phyloP scores from a whole-genome alignment of 352 stramenopile species.

The Pythium coloratum region DNA sequence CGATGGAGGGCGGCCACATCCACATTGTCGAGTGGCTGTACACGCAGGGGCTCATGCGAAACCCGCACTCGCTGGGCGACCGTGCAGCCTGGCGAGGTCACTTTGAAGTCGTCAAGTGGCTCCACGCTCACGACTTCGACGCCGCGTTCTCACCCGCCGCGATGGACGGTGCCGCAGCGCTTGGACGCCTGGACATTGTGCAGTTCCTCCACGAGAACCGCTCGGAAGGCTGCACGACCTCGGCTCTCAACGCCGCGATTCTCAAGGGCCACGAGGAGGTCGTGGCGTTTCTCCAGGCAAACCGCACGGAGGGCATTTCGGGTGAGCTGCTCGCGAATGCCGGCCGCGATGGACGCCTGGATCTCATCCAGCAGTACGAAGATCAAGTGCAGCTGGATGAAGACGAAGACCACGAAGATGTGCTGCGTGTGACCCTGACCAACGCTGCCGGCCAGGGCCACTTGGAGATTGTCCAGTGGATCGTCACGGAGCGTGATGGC shows the following conservation, averaged over 20 bases:
- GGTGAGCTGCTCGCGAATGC: slow-evolving; percentile 24
- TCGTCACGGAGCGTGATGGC: slow-evolving; percentile 26
- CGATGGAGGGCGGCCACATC: slow-evolving; percentile 25
- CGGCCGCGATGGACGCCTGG: slow-evolving; percentile 15
- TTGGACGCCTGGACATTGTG: slow-evolving; percentile 26
- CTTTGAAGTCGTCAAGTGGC: slow-evolving; percentile 30
- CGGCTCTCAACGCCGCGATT: slow-evolving; percentile 22
- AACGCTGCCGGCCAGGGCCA: slow-evolving; percentile 27
- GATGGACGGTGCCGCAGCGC: slow-evolving; percentile 27
- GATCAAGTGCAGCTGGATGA: slow-evolving; percentile 23
- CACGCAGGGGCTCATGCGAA: slow-evolving; percentile 14
- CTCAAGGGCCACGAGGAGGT: slow-evolving; percentile 26
- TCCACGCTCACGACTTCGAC: slow-evolving; percentile 23
- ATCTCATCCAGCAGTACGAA: slow-evolving; percentile 31
- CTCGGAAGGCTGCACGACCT: slow-evolving; percentile 28
- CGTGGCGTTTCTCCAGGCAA: slow-evolving; percentile 20
- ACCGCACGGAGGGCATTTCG: slow-evolving; percentile 30
- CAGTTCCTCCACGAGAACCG: slow-evolving; percentile 28
- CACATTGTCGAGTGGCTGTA: slow-evolving; percentile 26
- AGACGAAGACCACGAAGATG: slow-evolving; percentile 28
- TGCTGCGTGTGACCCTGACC: slow-evolving; percentile 23
- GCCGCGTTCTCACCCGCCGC: slow-evolving; percentile 21
- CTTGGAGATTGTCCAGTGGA: slow-evolving; percentile 31
- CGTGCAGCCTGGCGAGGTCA: slow-evolving; percentile 25
- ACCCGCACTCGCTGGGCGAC: slow-evolving; percentile 18